phyloP scores from a whole-genome alignment of 495 filamentous ascomycete genomes.

The Aspergillus sparsus region DNA sequence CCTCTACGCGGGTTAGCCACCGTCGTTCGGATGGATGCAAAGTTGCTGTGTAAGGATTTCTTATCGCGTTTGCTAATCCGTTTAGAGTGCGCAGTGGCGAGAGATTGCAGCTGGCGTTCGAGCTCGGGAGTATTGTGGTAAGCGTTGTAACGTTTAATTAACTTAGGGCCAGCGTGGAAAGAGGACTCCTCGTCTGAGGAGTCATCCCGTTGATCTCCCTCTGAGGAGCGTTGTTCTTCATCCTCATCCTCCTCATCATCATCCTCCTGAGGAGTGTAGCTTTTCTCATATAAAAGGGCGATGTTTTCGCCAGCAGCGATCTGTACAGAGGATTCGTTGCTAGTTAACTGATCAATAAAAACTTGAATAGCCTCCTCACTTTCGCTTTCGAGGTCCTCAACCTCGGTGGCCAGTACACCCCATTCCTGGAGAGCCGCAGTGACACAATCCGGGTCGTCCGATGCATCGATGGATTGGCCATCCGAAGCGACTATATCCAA shows the following conservation, averaged over 20 bases:
- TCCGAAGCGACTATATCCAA: slow-evolving; percentile 87
- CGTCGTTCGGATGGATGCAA: slow-evolving; percentile 80
- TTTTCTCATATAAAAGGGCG: slow-evolving; percentile 85
- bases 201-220: slow-evolving; percentile 54
- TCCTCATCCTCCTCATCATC: slow-evolving; percentile 59
- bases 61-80: slow-evolving; percentile 76
- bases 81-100: slow-evolving; percentile 64
- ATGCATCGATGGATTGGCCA: slow-evolving; percentile 70
- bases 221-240: slow-evolving; percentile 64
- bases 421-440: slow-evolving; percentile 82
- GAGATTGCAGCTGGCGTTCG: slow-evolving; percentile 51
- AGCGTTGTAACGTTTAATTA: slow-evolving; percentile 61
- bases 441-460: slow-evolving; percentile 75
- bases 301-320: slow-evolving; percentile 88
- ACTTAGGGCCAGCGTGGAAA: slow-evolving; percentile 53
- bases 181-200: slow-evolving; percentile 42
- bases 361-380: slow-evolving; percentile 77
- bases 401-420: slow-evolving; percentile 80
- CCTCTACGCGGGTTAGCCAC: slow-evolving; percentile 76
- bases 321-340: slow-evolving; percentile 72
- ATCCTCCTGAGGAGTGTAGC: slow-evolving; percentile 63
- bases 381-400: slow-evolving; percentile 76
- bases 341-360: slow-evolving; percentile 87
- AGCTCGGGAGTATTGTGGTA: slow-evolving; percentile 58
- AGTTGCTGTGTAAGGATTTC: slow-evolving; percentile 73